Base-by-base conservation (phyloP, 2,329 filamentous ascomycete genomes). In the Calonectria montana region DNA sequence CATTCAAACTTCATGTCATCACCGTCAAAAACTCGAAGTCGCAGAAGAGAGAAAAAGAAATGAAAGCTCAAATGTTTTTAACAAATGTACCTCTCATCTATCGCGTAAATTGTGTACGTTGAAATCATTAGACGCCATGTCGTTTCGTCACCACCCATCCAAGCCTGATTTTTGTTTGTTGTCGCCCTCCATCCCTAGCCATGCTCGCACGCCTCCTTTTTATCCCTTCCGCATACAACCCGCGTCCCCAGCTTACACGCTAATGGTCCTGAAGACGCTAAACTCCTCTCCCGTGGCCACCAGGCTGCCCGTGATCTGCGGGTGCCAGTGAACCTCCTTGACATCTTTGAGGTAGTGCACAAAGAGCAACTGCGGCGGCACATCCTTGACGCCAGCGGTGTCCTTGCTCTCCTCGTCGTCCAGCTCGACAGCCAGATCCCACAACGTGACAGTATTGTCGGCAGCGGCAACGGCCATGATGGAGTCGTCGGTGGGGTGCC, bases 301-400 rank as follows among this genome's bases (percentile, higher is more conserved):
- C 73, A 98, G 86, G 39, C 92, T 92, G 35, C 97, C 97, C 0
- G 95, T 94, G 82, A 98, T 98, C 86, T 99, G 97, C 39, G 94
- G 94, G 86, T 98, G 96, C 96, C 97, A 99, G 86, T 99, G 97
- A 43, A 96, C 86, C 85, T 99, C 97, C 90, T 98, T 98, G 69
- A 95, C 95, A 78, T 94, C 92, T 80, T 97, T 94, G 87, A 97
- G 95, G 82, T 97, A 98, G 85, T 99, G 97, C 80, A 98, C 95
- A 83, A 99, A 99, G 75, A 99, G 87, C 78, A 99, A 85, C 84
- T 99, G 97, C 5, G 97, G 95, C 70, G 97, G 97, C 74, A 98
- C 95, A 74, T 98, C 96, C 80, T 94, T 92, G 47, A 96, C 91
- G 65, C 94, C 95, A 0, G 93, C 95, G 4, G 94, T 96, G 80